Conservation (phyloP, 306 rosid species). For the Clitoria ternatea region DNA sequence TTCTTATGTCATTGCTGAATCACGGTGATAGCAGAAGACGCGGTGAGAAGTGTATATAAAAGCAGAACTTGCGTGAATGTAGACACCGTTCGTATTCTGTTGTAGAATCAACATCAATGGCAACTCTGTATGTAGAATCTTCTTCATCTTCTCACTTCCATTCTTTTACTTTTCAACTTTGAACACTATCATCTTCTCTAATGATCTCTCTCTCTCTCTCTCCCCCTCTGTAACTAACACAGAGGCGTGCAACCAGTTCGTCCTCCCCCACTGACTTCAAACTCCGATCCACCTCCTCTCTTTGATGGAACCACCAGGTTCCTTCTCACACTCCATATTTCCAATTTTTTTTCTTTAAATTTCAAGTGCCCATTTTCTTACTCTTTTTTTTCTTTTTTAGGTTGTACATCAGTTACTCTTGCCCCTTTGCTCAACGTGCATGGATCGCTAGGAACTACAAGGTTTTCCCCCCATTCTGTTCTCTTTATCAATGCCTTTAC, state of each 20-base stretch:
- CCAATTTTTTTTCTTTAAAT: not conserved
- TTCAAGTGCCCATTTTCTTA: not conserved
- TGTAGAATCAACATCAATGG: slow-evolving; percentile 26
- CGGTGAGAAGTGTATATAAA: too few species aligned
- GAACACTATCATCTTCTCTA: not conserved
- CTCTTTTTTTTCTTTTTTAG: slow-evolving; percentile 20
- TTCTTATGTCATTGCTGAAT: too few species aligned
- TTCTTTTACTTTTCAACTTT: not conserved
- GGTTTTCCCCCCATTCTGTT: slow-evolving; percentile 30
- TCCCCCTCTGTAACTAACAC: not conserved
- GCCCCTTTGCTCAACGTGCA: slow-evolving; percentile 83
- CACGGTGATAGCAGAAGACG: too few species aligned
- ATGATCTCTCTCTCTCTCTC: not conserved
- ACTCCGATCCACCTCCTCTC: slow-evolving; percentile 61
- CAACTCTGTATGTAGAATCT: slow-evolving; percentile 17
- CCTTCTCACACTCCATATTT: not conserved
- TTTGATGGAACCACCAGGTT: slow-evolving; percentile 92
- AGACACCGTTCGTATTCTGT: too few species aligned
- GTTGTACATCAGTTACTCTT: slow-evolving; percentile 46
- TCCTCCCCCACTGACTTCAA: slow-evolving; percentile 52
- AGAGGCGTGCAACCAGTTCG: slow-evolving; percentile 32
- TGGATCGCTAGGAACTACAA: slow-evolving; percentile 84
- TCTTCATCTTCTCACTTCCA: not conserved
- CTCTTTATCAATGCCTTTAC: not conserved
- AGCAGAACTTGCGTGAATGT: too few species aligned